Base-by-base conservation (phyloP, 202 grass and related monocot species). In the Zoysia matrella region DNA sequence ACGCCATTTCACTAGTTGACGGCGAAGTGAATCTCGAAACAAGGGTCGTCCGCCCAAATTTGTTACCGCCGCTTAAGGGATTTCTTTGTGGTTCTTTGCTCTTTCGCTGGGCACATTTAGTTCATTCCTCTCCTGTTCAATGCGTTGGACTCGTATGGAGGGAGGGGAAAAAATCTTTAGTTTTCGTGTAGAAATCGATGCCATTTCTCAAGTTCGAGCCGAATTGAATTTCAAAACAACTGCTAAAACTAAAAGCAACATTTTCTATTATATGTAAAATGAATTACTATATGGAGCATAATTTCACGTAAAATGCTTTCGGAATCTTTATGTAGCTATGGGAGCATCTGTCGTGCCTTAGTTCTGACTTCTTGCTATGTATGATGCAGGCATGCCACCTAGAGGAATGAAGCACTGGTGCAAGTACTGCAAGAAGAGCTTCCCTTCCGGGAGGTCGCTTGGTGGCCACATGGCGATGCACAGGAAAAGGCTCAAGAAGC, bases 401-500 rank as follows among this genome's bases (percentile, higher is more conserved):
- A 53, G 47, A 50, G 79, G 30, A 8, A 68, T 2, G 87, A 80
- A 80, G 72, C 75, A 88, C 72, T 75, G 79, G 44, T 93, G 91
- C 85, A 93, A 84, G 75, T 13, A 78, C 18, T 90, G 91, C 88
- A 57, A 52, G 53, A 93, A 88, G 86, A 81, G 75, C 82, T 93
- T 93, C 85, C 85, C 83, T 60, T 81, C 85, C 0, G 69, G 56
- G 10, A 9, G 1, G 16, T 93, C 91, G 1, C 85, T 93, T 2
- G 88, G 88, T 40, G 91, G 91, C 48, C 91, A 93, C 79, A 93
- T 93, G 88, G 73, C 47, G 51, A 49, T 82, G 54, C 85, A 93
- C 85, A 18, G 52, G 13, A 8, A 11, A 41, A 61, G 22, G 9
- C 80, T 65, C 48, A 83, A 51, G 47, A 84, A 83, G 61, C 30